Conservation (phyloP, 164 flowering plant genomes). For the Macadamia tetraphylla region DNA sequence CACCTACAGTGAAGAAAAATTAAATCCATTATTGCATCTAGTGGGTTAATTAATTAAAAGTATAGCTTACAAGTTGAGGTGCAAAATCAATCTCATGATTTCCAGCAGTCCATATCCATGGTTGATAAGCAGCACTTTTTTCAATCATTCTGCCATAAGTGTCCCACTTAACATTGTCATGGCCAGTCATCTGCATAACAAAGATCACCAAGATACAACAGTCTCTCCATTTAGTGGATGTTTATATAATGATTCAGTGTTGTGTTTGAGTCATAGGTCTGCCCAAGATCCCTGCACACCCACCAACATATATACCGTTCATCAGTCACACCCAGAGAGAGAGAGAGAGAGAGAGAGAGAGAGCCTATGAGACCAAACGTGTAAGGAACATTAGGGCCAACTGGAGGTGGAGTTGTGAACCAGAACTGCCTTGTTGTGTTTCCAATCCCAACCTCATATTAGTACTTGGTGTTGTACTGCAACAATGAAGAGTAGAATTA, state of each 20-base stretch:
- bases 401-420: conserved; percentile 48
- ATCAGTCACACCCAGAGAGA: no score
- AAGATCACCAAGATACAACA: conserved; percentile 69
- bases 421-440: conserved; percentile 30
- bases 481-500: no score
- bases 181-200: conserved; percentile 70
- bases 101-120: conserved; percentile 92
- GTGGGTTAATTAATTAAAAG: no score
- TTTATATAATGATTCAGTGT: conserved; percentile 60
- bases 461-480: conserved; percentile 32
- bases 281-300: conserved; percentile 81
- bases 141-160: conserved; percentile 73
- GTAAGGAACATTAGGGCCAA: conserved; percentile 57
- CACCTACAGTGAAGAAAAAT: neutral
- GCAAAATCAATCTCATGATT: conserved; percentile 73
- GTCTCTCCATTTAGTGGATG: conserved; percentile 51
- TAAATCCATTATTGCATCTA: no score
- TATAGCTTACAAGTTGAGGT: conserved; percentile 42
- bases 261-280: conserved; percentile 56
- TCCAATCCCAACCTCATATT: conserved; percentile 37
- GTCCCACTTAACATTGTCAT: conserved; percentile 77
- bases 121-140: conserved; percentile 74
- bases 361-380: conserved; percentile 54
- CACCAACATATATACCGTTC: neutral
- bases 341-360: no score